These are phyloP conservation scores for Xylaria sp. DNA, from an alignment of 2,329 filamentous ascomycete genomes.

Conservation along the genomic window DNA sequence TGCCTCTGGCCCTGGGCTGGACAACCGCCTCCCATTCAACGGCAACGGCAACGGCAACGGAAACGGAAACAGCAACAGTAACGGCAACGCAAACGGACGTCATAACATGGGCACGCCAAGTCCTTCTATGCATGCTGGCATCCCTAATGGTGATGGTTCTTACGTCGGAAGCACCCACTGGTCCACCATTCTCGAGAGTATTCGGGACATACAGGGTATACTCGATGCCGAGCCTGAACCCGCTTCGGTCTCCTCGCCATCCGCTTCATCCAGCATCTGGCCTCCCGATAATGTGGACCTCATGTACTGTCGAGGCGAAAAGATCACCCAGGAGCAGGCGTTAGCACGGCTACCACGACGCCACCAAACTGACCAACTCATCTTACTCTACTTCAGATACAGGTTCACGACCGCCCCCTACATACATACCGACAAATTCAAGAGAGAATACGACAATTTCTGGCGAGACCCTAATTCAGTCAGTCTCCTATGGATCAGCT, in stretches of 20 bases:
- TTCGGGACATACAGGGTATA: slow-evolving; percentile 34
- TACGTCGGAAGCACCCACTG: slow-evolving; percentile 36
- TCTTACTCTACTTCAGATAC: slow-evolving; percentile 33
- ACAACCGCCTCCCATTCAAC: slow-evolving; percentile 22
- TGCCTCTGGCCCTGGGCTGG: slow-evolving; percentile 21
- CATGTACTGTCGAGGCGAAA: slow-evolving; percentile 26
- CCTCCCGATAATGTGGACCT: slow-evolving; percentile 27
- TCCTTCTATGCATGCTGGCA: slow-evolving; percentile 18
- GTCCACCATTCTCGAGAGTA: slow-evolving; percentile 35
- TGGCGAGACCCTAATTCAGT: slow-evolving; percentile 38
- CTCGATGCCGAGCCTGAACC: slow-evolving; percentile 28
- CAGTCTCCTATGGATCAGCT: slow-evolving; percentile 46
- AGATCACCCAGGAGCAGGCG: slow-evolving; percentile 33
- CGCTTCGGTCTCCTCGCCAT: slow-evolving; percentile 26
- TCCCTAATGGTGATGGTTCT: slow-evolving; percentile 24
- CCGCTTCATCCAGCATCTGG: slow-evolving; percentile 23
- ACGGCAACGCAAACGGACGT: slow-evolving; percentile 26
- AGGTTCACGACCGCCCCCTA: slow-evolving; percentile 33
- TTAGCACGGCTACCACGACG: slow-evolving; percentile 30
- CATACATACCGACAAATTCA: slow-evolving; percentile 40
- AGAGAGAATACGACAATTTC: slow-evolving; percentile 44
- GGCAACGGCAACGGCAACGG: no score
- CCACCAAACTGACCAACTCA: slow-evolving; percentile 31
- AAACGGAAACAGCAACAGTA: no score
- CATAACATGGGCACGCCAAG: slow-evolving; percentile 24